Evolutionary conservation across 495 filamentous ascomycete species (phyloP).

Genomic region (Lasiosphaeria hispida): DNA sequence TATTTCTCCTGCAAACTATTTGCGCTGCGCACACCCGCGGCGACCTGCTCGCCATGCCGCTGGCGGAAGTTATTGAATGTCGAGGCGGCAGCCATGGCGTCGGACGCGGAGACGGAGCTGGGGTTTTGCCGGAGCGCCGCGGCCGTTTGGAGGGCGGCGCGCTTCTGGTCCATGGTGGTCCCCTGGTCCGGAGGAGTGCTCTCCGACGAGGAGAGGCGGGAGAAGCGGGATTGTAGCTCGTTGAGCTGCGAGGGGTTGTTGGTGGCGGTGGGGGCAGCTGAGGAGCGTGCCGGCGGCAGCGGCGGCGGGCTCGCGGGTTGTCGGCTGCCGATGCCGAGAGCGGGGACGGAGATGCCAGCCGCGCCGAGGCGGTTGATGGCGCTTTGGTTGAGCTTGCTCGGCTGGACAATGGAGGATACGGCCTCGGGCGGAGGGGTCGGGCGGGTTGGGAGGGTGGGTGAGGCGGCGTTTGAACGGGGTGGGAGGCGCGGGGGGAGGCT

Average conservation of each 20-base stretch:
- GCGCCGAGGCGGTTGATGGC: slow-evolving; percentile 65
- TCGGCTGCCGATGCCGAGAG: slow-evolving; percentile 63
- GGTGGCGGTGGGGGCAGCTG: slow-evolving; percentile 17
- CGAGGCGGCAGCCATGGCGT: slow-evolving; percentile 53
- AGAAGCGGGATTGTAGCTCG: slow-evolving; percentile 69
- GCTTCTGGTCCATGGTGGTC: slow-evolving; percentile 62
- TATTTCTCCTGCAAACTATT: slow-evolving; percentile 54
- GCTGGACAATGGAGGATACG: slow-evolving; percentile 22
- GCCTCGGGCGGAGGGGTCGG: slow-evolving; percentile 29
- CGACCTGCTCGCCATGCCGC: slow-evolving; percentile 68
- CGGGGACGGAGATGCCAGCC: slow-evolving; percentile 81
- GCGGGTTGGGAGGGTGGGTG: slow-evolving; percentile 52
- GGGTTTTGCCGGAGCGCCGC: slow-evolving; percentile 54
- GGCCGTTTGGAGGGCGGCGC: slow-evolving; percentile 58
- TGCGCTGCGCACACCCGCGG: slow-evolving; percentile 60
- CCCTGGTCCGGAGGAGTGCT: slow-evolving; percentile 36
- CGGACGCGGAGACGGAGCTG: slow-evolving; percentile 55
- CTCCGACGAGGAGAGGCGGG: slow-evolving; percentile 37
- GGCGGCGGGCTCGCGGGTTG: not conserved
- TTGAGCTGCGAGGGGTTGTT: slow-evolving; percentile 38
- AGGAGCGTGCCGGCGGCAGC: slow-evolving; percentile 19
- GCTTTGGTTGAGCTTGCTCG: slow-evolving; percentile 59
- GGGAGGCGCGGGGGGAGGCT: slow-evolving; percentile 66
- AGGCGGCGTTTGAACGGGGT: slow-evolving; percentile 42
- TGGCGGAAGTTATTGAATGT: slow-evolving; percentile 72